Evolutionary conservation across 768 basidiomycete genomes (phyloP).

Genomic region (Amanita rubescens): DNA sequence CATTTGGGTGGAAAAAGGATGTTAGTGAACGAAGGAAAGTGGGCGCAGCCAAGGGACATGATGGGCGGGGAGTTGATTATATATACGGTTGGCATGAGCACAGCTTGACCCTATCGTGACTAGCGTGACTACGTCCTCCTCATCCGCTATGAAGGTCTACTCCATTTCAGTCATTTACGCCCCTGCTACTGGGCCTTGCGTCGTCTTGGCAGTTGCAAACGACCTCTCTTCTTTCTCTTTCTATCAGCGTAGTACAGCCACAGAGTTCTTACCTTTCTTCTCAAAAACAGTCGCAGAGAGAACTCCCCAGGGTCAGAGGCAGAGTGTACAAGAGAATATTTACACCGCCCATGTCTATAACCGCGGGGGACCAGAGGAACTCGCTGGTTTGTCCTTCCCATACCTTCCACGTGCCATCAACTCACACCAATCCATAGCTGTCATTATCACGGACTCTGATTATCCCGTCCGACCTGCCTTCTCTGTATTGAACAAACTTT

Average conservation of each 20-base stretch:
- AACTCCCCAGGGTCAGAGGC: conserved; percentile 80
- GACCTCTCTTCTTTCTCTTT: conserved; percentile 92
- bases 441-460: conserved; percentile 91
- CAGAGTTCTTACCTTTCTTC: conserved; percentile 93
- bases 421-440: conserved; percentile 42
- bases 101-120: not conserved
- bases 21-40: not conserved
- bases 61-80: not conserved
- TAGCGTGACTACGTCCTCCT: not conserved
- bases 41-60: not conserved
- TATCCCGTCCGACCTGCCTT: conserved; percentile 97
- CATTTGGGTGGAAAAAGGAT: not conserved
- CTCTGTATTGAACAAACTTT: conserved; percentile 85
- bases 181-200: conserved; percentile 55
- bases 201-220: conserved; percentile 55
- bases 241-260: conserved; percentile 82
- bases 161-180: conserved; percentile 69
- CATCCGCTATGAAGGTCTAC: conserved; percentile 71
- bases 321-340: conserved; percentile 90
- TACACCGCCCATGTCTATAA: conserved; percentile 95
- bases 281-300: conserved; percentile 88
- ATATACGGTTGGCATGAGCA: not conserved
- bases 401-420: not conserved
- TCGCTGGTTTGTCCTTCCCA: conserved; percentile 55
- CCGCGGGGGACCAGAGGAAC: conserved; percentile 74